Base-by-base conservation (phyloP, 306 rosid species). In the Ceratonia siliqua region DNA sequence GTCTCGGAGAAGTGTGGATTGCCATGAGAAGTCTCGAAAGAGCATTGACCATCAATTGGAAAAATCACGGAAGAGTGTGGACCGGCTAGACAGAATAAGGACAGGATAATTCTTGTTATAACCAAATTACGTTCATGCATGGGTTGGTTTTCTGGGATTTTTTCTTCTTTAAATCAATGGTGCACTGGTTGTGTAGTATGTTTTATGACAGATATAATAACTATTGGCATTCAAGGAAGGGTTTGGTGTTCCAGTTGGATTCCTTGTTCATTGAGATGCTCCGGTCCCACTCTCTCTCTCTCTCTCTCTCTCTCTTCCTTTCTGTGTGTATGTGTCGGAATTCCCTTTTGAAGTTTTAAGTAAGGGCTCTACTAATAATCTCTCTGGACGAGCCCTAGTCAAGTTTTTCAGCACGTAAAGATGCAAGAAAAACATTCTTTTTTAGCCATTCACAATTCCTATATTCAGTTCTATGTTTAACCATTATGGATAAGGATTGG, bases 1-100 rank as follows among this genome's bases (percentile, higher is more conserved):
- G 87, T 85, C 96, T 14, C 77, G 96, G 78, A 87, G 91, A 83
- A 91, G 96, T 20, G 92, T 91, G 63, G 96, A 91, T 79, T 85
- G 89, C 72, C 92, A 85, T 6, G 96, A 91, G 73, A 91, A 91
- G 85, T 87, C 94, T 50, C 73, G 96, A 45, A 91, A 91, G 70
- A 91, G 87, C 79, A 72, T 87, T 6, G 96, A 91, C 54, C 90
- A 88, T 79, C 94, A 82, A 72, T 30, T 87, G 83, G 96, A 91
- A 77, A 83, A 92, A 62, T 92, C 82, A 8, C 77, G 96, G 78
- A 91, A 88, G 89, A 91, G 96, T 56, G 94, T 91, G 38, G 96
- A 91, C 75, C 88, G 90, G 33, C 52, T 91, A 76, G 96, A 91
- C 78, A 89, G 94, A 89, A 68, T 91, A 87, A 85, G 88, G 79